These are phyloP conservation scores for Rhytidhysteron rufulum DNA, from an alignment of 2,329 filamentous ascomycete species.

Conservation along the genomic window DNA sequence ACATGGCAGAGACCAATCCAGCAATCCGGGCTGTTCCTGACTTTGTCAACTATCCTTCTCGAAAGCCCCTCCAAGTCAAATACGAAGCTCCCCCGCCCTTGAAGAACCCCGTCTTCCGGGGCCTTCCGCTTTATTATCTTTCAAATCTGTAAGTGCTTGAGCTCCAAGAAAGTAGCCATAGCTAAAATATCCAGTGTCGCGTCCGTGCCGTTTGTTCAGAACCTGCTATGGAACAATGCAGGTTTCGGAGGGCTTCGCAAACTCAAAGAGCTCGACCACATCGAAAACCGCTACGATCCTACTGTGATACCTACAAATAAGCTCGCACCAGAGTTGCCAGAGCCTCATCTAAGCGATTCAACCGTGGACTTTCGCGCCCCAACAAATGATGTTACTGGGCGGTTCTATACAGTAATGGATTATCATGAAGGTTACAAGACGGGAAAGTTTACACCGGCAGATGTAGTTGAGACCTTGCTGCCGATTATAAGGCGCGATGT, in stretches of 20 bases:
- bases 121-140: conserved; percentile 58
- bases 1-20: conserved; percentile 19
- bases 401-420: conserved; percentile 60
- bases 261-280: conserved; percentile 52
- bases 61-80: conserved; percentile 25
- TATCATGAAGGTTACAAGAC: conserved; percentile 72
- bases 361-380: conserved; percentile 22
- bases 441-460: conserved; percentile 66
- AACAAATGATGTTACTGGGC: conserved; percentile 14
- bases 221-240: conserved; percentile 67
- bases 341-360: conserved; percentile 16
- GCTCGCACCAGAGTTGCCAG: conserved; percentile 11
- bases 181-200: conserved; percentile 50
- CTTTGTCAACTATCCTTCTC: conserved; percentile 34
- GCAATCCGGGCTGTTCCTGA: conserved; percentile 9
- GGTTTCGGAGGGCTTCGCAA: conserved; percentile 58
- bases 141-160: conserved; percentile 53
- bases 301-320: conserved; percentile 49
- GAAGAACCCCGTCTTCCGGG: conserved; percentile 68
- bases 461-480: conserved; percentile 68
- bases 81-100: conserved; percentile 31
- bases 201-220: conserved; percentile 58
- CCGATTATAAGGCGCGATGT: conserved; percentile 63
- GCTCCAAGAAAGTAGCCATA: conserved; percentile 4
- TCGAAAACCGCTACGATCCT: conserved; percentile 53